Evolutionary conservation across 768 basidiomycete species (phyloP).

Genomic region (Kwoniella botswanensis): DNA sequence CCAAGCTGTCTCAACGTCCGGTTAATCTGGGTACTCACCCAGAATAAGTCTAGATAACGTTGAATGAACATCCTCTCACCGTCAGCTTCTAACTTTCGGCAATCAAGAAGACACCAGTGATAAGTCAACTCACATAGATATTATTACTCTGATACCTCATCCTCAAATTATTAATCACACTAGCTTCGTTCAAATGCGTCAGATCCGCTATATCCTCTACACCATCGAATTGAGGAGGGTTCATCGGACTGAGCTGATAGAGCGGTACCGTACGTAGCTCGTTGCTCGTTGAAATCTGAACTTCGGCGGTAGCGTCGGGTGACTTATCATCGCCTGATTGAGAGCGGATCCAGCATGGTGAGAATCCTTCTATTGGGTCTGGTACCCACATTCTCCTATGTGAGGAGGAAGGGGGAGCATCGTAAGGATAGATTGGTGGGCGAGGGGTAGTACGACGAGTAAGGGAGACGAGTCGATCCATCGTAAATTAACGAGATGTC

Average conservation of each 20-base stretch:
- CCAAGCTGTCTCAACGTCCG: background rate
- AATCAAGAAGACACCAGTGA: no score
- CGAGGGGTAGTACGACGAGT: constrained; percentile 15
- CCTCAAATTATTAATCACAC: constrained; percentile 96
- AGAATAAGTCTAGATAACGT: constrained; percentile 44
- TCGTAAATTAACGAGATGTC: background rate
- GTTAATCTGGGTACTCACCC: constrained; percentile 21
- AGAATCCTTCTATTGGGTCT: constrained; percentile 87
- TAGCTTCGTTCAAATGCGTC: constrained; percentile 96
- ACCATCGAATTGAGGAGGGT: constrained; percentile 96
- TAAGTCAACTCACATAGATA: constrained; percentile 55
- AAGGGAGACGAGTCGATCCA: constrained; percentile 15
- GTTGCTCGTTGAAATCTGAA: constrained; percentile 81
- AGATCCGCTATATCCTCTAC: constrained; percentile 98
- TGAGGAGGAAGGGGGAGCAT: constrained; percentile 20
- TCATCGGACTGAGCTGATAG: constrained; percentile 90
- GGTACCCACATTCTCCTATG: constrained; percentile 86
- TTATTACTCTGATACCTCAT: constrained; percentile 79
- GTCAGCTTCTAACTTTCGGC: no score
- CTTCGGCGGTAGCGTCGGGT: constrained; percentile 65
- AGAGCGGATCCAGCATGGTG: constrained; percentile 88
- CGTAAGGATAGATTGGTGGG: constrained; percentile 9
- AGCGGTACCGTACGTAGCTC: constrained; percentile 77
- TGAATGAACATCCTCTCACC: constrained; percentile 1
- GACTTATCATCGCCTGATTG: constrained; percentile 66